A percentile compares a stretch with the other conserved stretches of the same genome.
These are phyloP conservation scores for Penicillium sp. DNA, from an alignment of 2,329 filamentous ascomycete genomes.

Conservation along the genomic window DNA sequence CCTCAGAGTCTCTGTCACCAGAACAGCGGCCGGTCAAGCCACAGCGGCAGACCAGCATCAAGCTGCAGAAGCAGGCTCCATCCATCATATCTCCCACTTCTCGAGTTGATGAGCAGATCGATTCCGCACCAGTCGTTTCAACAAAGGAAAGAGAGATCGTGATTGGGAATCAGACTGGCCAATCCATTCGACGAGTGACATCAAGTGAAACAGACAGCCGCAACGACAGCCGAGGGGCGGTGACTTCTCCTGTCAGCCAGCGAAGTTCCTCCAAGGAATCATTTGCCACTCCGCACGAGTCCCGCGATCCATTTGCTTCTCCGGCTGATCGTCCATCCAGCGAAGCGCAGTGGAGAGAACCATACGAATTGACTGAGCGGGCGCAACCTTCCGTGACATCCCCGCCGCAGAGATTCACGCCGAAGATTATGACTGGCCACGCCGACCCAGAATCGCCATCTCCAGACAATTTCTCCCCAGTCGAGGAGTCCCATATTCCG, in stretches of 20 bases:
- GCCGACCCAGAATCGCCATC: slow-evolving; percentile 59
- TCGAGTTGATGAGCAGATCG: neutral
- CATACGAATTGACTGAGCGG: slow-evolving; percentile 13
- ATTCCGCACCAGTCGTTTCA: slow-evolving; percentile 19
- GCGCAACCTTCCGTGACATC: slow-evolving; percentile 31
- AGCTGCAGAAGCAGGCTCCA: slow-evolving; percentile 71
- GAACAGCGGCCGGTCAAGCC: slow-evolving; percentile 41
- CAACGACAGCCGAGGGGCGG: slow-evolving; percentile 22
- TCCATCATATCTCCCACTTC: slow-evolving; percentile 35
- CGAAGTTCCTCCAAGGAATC: slow-evolving; percentile 29
- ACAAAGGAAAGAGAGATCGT: slow-evolving; percentile 27
- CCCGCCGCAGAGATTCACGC: slow-evolving; percentile 33
- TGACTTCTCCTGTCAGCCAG: slow-evolving; percentile 25
- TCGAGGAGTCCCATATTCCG: slow-evolving; percentile 43
- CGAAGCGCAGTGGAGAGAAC: slow-evolving; percentile 22
- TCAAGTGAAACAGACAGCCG: slow-evolving; percentile 33
- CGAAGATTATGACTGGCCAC: slow-evolving; percentile 25
- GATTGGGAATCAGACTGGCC: slow-evolving; percentile 21
- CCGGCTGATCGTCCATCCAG: slow-evolving; percentile 28
- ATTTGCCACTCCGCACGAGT: slow-evolving; percentile 22
- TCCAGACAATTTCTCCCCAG: slow-evolving; percentile 65
- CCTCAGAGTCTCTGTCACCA: slow-evolving; percentile 44
- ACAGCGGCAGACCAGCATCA: slow-evolving; percentile 62
- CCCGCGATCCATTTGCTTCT: slow-evolving; percentile 21
- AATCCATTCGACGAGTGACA: slow-evolving; percentile 40